Evolutionary conservation across 441 rosid genomes (phyloP).

Genomic region (Capsella rubella): DNA sequence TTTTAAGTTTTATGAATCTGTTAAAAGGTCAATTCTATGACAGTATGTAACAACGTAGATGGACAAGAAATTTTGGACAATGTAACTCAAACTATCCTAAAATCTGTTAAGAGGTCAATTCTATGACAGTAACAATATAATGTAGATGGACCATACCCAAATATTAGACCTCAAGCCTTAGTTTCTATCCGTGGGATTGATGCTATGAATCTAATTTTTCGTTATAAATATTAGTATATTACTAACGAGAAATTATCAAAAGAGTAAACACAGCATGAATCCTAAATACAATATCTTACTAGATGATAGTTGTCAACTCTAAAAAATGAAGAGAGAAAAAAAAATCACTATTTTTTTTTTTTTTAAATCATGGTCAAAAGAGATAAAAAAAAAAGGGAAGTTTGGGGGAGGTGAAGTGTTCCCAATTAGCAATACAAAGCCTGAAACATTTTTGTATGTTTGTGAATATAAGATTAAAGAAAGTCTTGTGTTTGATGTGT

Average conservation of each 20-base stretch:
- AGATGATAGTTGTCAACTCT: too few species aligned
- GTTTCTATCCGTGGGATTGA: not conserved
- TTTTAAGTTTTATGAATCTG: not conserved
- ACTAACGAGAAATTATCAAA: too few species aligned
- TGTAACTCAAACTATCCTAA: not conserved
- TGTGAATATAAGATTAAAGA: slow-evolving; percentile 37
- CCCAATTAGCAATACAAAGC: slow-evolving; percentile 78
- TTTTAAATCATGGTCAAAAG: slow-evolving; percentile 33
- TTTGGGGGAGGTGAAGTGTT: slow-evolving; percentile 51
- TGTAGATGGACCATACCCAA: slow-evolving; percentile 34
- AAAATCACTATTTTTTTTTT: slow-evolving; percentile 1
- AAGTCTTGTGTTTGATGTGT: slow-evolving; percentile 42
- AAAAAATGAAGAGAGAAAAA: not conserved
- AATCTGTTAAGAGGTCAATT: slow-evolving; percentile 12
- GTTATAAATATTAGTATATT: too few species aligned
- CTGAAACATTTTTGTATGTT: slow-evolving; percentile 71
- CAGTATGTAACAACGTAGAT: too few species aligned
- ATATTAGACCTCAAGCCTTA: slow-evolving; percentile 20
- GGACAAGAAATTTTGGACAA: too few species aligned
- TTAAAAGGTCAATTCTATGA: too few species aligned
- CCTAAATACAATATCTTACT: too few species aligned
- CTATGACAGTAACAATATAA: not conserved
- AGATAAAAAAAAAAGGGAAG: slow-evolving; percentile 15
- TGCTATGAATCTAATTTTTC: not conserved
- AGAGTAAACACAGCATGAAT: too few species aligned